Evolutionary conservation across 164 flowering plant genomes (phyloP).

Genomic region (Sextonia rubra): DNA sequence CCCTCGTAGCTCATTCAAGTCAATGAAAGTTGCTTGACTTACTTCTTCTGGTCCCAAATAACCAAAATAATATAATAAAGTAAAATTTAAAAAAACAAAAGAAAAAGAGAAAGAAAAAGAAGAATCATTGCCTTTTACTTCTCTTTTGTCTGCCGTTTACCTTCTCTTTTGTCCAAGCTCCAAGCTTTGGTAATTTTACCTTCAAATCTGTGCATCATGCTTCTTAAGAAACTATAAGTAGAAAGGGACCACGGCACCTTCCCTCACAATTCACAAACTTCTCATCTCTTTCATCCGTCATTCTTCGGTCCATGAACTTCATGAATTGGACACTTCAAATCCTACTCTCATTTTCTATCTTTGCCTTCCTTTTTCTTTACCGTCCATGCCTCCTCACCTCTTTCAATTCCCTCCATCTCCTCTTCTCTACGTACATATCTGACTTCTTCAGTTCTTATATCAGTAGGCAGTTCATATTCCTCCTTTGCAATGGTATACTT

Average conservation of each 20-base stretch:
- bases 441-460: neutral
- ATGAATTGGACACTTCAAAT: constrained; percentile 18
- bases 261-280: neutral
- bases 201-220: neutral
- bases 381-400: constrained; percentile 15
- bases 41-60: too few relatives aligned
- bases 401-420: constrained; percentile 14
- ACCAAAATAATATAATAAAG: too few relatives aligned
- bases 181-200: neutral
- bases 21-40: too few relatives aligned
- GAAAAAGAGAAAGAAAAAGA: too few relatives aligned
- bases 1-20: too few relatives aligned
- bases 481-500: constrained; percentile 54
- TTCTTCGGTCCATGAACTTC: neutral
- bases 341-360: constrained; percentile 21
- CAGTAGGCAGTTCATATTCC: constrained; percentile 52
- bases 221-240: neutral
- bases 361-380: constrained; percentile 24
- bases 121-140: too few relatives aligned
- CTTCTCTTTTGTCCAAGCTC: neutral
- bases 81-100: too few relatives aligned
- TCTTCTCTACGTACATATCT: constrained; percentile 20
- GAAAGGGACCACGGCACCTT: neutral
- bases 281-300: neutral
- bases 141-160: too few relatives aligned